These are phyloP conservation scores for Aristolochia fimbriata DNA, from an alignment of 164 flowering plant genomes.

Conservation along the genomic window DNA sequence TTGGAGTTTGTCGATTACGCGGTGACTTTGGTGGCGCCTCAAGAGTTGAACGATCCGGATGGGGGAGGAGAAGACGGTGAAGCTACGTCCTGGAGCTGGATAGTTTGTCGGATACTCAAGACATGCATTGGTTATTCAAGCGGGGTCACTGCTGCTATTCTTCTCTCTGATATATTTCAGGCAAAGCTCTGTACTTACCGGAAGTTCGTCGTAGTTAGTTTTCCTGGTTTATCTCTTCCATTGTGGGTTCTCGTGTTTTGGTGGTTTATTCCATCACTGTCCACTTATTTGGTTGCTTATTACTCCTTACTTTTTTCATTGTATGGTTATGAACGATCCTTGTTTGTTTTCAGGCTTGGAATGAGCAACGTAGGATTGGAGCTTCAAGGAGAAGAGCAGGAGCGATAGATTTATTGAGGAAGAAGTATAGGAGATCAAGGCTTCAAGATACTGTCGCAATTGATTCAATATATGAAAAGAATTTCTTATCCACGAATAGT, in stretches of 20 bases:
- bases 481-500: constrained; percentile 57
- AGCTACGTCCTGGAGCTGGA: constrained; percentile 83
- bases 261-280: not conserved
- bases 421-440: constrained; percentile 53
- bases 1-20: constrained; percentile 62
- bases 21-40: constrained; percentile 31
- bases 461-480: constrained; percentile 78
- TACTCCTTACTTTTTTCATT: not conserved
- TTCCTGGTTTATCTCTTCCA: not conserved
- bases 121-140: constrained; percentile 74
- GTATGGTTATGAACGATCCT: not conserved
- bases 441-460: constrained; percentile 65
- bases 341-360: constrained; percentile 55
- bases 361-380: constrained; percentile 47
- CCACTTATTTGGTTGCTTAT: not conserved
- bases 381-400: constrained; percentile 42
- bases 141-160: constrained; percentile 84
- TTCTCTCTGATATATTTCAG: constrained; percentile 84
- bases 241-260: not conserved
- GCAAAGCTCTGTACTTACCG: constrained; percentile 15
- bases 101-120: constrained; percentile 59
- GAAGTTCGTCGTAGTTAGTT: not conserved
- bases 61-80: constrained; percentile 1
- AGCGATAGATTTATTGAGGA: constrained; percentile 36
- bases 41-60: constrained; percentile 17